phyloP scores from a whole-genome alignment of 345 rosid genomes.

The Garcia nutans region DNA sequence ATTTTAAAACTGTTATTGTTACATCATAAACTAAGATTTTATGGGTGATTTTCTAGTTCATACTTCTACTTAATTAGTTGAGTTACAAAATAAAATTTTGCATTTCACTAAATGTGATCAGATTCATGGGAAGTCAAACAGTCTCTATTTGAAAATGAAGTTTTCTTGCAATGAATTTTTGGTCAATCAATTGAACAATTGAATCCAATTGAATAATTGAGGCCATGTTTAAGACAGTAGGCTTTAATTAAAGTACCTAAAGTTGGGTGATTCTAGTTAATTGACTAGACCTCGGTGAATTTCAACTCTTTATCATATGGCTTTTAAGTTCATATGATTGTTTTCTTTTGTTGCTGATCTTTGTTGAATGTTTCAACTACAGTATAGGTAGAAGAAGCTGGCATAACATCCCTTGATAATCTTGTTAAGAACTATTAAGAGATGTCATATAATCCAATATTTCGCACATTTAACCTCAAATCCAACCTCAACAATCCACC shows the following conservation, averaged over 20 bases:
- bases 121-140: not conserved
- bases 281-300: not conserved
- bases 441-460: too few relatives aligned
- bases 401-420: too few relatives aligned
- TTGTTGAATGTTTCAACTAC: not conserved
- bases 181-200: not conserved
- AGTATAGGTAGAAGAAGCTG: too few relatives aligned
- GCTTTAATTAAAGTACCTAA: not conserved
- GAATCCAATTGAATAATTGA: not conserved
- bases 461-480: too few relatives aligned
- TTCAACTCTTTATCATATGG: not conserved
- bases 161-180: not conserved
- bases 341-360: not conserved
- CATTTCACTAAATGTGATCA: not conserved
- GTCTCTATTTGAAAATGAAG: not conserved
- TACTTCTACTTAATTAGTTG: not conserved
- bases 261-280: not conserved
- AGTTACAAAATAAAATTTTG: not conserved
- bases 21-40: not conserved
- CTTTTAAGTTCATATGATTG: too few relatives aligned
- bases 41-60: not conserved
- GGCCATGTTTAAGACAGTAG: not conserved
- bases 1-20: not conserved
- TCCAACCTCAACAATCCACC: too few relatives aligned
- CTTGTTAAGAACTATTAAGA: too few relatives aligned